Percentiles rank a stretch among this genome's conserved stretches.
phyloP scores from a whole-genome alignment of 2,329 filamentous ascomycete species.

The Tricladium varicosporioides region DNA sequence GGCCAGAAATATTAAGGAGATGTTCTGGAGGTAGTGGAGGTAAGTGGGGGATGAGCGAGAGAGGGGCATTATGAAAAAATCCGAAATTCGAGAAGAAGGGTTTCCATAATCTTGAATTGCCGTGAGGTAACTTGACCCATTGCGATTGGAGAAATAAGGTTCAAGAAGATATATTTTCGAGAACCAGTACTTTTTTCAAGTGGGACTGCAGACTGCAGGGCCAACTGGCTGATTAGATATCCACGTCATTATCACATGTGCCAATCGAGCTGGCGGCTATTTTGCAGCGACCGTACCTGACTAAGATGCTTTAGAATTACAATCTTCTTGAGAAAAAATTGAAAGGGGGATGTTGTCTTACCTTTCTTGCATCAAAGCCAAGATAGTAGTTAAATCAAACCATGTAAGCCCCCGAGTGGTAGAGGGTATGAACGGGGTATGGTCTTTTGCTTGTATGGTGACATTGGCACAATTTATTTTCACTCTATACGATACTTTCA shows the following conservation, averaged over 20 bases:
- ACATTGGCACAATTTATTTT: no score
- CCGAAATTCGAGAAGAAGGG: background rate
- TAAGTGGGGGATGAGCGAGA: slow-evolving; percentile 17
- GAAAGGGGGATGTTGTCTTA: no score
- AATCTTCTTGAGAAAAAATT: background rate
- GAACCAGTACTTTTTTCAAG: background rate
- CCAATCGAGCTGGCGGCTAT: background rate
- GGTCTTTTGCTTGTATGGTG: no score
- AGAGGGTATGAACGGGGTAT: no score
- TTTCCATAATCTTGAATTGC: background rate
- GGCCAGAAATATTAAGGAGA: slow-evolving; percentile 39
- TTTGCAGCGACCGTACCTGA: background rate
- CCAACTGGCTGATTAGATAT: background rate
- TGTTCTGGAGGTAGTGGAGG: slow-evolving; percentile 46
- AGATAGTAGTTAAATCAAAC: no score
- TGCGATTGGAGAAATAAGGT: background rate
- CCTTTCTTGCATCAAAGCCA: no score
- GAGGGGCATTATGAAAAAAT: slow-evolving; percentile 12
- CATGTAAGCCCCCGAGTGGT: no score
- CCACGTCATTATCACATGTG: slow-evolving; percentile 13
- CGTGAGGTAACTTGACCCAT: background rate
- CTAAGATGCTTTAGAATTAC: background rate
- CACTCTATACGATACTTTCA: no score
- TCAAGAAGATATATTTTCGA: background rate
- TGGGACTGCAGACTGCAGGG: background rate